A percentile compares a stretch with the other conserved stretches of the same genome.
Evolutionary conservation across 306 rosid genomes (phyloP).

Genomic region (Phaseolus lunatus): DNA sequence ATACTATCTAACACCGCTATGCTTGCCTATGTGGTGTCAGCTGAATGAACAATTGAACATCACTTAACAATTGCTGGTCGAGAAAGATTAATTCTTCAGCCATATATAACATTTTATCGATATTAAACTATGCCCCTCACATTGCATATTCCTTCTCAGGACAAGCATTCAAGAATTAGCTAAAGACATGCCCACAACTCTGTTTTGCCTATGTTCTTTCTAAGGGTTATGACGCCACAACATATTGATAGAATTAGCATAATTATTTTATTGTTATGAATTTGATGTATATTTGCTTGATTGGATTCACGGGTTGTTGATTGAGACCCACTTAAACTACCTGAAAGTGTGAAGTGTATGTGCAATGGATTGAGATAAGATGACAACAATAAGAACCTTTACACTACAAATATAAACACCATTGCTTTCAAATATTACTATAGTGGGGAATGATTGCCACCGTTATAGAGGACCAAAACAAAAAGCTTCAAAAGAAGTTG

Average conservation of each 20-base stretch:
- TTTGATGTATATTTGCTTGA: not conserved
- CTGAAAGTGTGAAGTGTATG: not conserved
- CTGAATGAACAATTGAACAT: no score
- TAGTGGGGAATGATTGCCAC: not conserved
- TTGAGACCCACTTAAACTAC: not conserved
- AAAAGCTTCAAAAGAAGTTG: not conserved
- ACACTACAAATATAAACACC: not conserved
- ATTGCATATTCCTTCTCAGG: not conserved
- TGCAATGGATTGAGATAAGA: not conserved
- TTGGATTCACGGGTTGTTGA: not conserved
- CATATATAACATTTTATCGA: not conserved
- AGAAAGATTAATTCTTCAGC: not conserved
- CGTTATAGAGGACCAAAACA: not conserved
- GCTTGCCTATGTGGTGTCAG: no score
- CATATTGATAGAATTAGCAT: not conserved
- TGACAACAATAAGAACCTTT: not conserved
- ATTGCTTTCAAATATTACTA: slow-evolving; percentile 17
- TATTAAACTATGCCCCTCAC: not conserved
- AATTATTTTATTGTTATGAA: no score
- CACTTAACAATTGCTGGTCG: not conserved
- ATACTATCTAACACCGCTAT: no score
- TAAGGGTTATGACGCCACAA: not conserved
- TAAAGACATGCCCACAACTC: not conserved
- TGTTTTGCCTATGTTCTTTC: not conserved
- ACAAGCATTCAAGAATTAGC: not conserved